Evolutionary conservation across 2,329 filamentous ascomycete genomes (phyloP).

Genomic region (Fusarium sp.): DNA sequence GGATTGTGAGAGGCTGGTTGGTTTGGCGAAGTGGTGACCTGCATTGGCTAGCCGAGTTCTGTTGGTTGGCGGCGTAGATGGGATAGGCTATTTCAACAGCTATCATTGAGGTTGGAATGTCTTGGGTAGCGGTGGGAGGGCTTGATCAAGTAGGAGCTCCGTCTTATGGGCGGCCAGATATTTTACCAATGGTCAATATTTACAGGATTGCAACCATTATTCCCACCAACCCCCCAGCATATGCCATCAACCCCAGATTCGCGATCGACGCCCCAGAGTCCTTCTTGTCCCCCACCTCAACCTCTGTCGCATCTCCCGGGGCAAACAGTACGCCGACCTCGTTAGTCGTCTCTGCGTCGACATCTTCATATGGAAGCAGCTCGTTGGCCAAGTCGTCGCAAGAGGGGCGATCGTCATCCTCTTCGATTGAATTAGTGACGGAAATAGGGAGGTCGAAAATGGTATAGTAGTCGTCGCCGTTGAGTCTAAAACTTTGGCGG

Average conservation of each 20-base stretch:
- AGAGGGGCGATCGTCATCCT: conserved; percentile 53
- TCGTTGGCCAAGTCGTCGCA: conserved; percentile 66
- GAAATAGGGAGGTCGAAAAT: conserved; percentile 78
- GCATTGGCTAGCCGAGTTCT: conserved; percentile 41
- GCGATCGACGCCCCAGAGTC: conserved; percentile 16
- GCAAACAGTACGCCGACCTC: conserved; percentile 62
- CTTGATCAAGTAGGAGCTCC: background rate
- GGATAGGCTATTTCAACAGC: conserved; percentile 2
- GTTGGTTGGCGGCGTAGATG: background rate
- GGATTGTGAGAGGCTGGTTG: conserved; percentile 21
- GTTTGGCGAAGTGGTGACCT: conserved; percentile 40
- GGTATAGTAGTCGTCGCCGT: conserved; percentile 73
- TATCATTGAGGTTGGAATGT: background rate
- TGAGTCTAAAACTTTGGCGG: conserved; percentile 76
- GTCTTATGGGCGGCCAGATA: background rate
- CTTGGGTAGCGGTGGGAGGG: background rate
- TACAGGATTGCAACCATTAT: background rate
- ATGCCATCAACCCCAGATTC: conserved; percentile 2
- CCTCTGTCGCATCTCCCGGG: conserved; percentile 60
- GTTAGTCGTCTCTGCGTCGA: conserved; percentile 57
- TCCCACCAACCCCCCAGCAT: conserved; percentile 6
- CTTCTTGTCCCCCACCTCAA: conserved; percentile 46
- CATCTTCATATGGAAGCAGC: conserved; percentile 58
- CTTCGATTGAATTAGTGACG: conserved; percentile 72
- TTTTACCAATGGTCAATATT: background rate